A percentile compares a stretch with the other conserved stretches of the same genome.
phyloP scores from a whole-genome alignment of 352 stramenopile genomes.

The Phytophthora pini region DNA sequence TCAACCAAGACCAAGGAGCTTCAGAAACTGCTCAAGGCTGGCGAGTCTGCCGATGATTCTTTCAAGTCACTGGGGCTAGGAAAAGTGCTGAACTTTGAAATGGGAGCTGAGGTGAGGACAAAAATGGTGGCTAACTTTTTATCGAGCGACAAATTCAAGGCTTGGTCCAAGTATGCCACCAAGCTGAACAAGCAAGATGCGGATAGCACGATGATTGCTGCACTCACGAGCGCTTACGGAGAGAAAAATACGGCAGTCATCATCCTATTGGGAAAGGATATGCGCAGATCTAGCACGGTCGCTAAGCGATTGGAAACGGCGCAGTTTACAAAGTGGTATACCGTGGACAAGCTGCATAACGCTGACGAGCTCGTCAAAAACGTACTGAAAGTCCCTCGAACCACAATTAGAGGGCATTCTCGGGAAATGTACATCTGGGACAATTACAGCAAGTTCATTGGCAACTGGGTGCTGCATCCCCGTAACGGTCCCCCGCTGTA shows the following conservation, averaged over 20 bases:
- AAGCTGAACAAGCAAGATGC: background rate
- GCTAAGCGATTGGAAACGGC: constrained; percentile 1
- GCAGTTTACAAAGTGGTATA: background rate
- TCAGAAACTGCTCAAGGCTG: background rate
- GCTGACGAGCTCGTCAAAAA: background rate
- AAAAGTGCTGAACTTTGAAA: background rate
- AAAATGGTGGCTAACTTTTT: background rate
- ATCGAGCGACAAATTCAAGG: background rate
- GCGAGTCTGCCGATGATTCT: background rate
- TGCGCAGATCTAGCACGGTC: background rate
- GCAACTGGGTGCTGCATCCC: too few species aligned
- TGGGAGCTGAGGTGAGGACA: background rate
- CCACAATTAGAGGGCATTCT: background rate
- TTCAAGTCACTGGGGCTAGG: background rate
- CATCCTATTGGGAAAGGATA: constrained; percentile 1
- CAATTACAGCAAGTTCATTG: background rate
- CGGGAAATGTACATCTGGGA: background rate
- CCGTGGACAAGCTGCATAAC: background rate
- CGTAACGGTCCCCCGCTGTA: too few species aligned
- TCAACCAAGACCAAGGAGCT: background rate
- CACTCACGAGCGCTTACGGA: constrained; percentile 1
- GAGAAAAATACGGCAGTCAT: constrained; percentile 1
- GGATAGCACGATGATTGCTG: background rate
- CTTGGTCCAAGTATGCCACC: background rate
- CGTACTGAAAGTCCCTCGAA: background rate